A percentile compares a stretch with the other conserved stretches of the same genome.
Conservation (phyloP, 768 basidiomycete genomes). For the Suillus placidus region DNA sequence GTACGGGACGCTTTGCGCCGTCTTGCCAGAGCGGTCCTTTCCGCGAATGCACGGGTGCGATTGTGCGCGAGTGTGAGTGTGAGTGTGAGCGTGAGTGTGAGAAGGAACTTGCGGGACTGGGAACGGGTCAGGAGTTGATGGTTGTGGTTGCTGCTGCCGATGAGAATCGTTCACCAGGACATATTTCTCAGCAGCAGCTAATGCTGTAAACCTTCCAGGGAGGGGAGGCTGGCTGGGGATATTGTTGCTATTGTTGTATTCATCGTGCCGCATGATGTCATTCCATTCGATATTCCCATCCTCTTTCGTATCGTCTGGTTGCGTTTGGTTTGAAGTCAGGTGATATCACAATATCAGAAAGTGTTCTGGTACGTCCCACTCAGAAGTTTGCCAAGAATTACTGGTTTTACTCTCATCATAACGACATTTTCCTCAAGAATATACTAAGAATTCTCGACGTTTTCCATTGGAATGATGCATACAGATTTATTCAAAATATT, state of each 20-base stretch:
- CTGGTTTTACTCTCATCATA: too few relatives aligned
- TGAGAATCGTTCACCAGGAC: constrained; percentile 32
- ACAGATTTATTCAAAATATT: too few relatives aligned
- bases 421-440: too few relatives aligned
- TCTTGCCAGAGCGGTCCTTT: constrained; percentile 15
- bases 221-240: constrained; percentile 1
- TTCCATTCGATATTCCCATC: neutral
- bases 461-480: too few relatives aligned
- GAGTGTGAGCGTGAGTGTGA: too few relatives aligned
- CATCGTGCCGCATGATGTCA: constrained; percentile 20
- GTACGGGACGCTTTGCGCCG: constrained; percentile 53
- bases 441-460: too few relatives aligned
- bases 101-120: constrained; percentile 41
- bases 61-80: too few relatives aligned
- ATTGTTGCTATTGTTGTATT: constrained; percentile 14
- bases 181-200: constrained; percentile 12
- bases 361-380: too few relatives aligned
- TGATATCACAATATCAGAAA: too few relatives aligned
- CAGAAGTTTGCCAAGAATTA: too few relatives aligned
- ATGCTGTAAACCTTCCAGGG: neutral
- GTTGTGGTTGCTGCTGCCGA: constrained; percentile 18
- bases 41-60: constrained; percentile 49
- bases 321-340: constrained; percentile 80
- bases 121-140: neutral
- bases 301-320: neutral